Conservation (phyloP, 2,329 filamentous ascomycete species). For the Ophiosphaerella narmari region DNA sequence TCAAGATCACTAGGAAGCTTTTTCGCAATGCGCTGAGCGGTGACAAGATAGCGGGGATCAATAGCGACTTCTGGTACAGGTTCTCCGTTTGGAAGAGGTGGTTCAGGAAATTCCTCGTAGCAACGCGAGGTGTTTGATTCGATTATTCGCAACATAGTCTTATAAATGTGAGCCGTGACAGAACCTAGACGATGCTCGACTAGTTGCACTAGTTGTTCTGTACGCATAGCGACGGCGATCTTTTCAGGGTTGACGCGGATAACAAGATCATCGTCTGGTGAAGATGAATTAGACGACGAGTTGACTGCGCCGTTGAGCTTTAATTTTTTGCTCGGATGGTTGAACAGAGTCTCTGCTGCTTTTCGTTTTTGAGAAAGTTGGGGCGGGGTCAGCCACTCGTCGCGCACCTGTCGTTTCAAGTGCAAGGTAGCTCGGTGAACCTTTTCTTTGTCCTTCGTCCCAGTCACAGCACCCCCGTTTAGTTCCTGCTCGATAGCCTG, state of each 20-base stretch:
- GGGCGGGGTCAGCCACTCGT: slow-evolving; percentile 44
- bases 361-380: slow-evolving; percentile 27
- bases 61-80: slow-evolving; percentile 32
- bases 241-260: slow-evolving; percentile 85
- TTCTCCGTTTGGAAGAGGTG: slow-evolving; percentile 27
- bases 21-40: slow-evolving; percentile 49
- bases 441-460: slow-evolving; percentile 69
- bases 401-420: slow-evolving; percentile 59
- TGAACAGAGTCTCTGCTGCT: slow-evolving; percentile 20
- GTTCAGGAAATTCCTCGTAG: slow-evolving; percentile 56
- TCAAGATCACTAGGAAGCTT: slow-evolving; percentile 48
- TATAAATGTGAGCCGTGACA: slow-evolving; percentile 78
- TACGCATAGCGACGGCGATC: slow-evolving; percentile 80
- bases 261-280: slow-evolving; percentile 67
- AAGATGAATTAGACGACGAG: slow-evolving; percentile 9
- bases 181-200: slow-evolving; percentile 72
- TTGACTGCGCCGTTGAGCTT: slow-evolving; percentile 33
- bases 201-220: slow-evolving; percentile 73
- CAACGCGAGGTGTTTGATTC: slow-evolving; percentile 72
- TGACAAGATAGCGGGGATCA: slow-evolving; percentile 44
- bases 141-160: slow-evolving; percentile 70
- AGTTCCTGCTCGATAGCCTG: slow-evolving; percentile 62
- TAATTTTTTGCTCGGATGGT: slow-evolving; percentile 35
- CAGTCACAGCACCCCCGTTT: slow-evolving; percentile 57
- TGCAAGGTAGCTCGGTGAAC: slow-evolving; percentile 62